Conservation (phyloP, 2,329 filamentous ascomycete genomes). For the Periglandula ipomoeae region DNA sequence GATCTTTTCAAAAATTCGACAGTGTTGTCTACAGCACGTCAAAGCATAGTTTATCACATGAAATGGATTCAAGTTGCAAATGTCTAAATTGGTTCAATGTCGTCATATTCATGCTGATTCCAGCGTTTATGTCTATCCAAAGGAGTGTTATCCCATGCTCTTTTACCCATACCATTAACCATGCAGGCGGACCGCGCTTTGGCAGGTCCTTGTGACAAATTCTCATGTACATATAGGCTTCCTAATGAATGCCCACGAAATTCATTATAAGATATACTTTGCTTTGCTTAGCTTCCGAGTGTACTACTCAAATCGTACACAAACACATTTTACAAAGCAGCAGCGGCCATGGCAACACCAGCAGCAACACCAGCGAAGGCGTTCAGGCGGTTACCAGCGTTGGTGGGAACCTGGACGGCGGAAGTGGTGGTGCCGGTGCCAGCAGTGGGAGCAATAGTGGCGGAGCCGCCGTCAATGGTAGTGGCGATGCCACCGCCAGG, state of each 20-base stretch:
- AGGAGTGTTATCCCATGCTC: not conserved
- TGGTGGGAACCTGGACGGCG: slow-evolving; percentile 3
- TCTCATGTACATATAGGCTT: not conserved
- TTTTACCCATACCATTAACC: not conserved
- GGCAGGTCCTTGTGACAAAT: not conserved
- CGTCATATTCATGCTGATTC: not conserved
- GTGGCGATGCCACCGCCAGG: slow-evolving; percentile 4
- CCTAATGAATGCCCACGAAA: not conserved
- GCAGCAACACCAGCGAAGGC: slow-evolving; percentile 22
- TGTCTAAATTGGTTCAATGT: not conserved
- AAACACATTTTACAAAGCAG: slow-evolving; percentile 17
- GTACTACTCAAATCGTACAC: not conserved
- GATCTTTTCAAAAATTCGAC: no score
- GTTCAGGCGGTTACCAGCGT: slow-evolving; percentile 17
- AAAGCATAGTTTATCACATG: no score
- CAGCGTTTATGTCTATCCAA: not conserved
- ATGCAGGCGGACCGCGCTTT: not conserved
- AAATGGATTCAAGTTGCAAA: not conserved
- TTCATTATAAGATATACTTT: not conserved
- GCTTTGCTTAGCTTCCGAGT: not conserved
- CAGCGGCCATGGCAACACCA: slow-evolving; percentile 21
- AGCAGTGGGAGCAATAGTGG: not conserved
- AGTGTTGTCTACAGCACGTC: not conserved
- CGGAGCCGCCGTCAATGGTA: not conserved
- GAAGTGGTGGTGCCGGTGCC: not conserved